Percentiles rank a stretch among this genome's conserved stretches.
These are phyloP conservation scores for Hymenoscyphus salicellus DNA, from an alignment of 2,329 filamentous ascomycete species.

Conservation along the genomic window DNA sequence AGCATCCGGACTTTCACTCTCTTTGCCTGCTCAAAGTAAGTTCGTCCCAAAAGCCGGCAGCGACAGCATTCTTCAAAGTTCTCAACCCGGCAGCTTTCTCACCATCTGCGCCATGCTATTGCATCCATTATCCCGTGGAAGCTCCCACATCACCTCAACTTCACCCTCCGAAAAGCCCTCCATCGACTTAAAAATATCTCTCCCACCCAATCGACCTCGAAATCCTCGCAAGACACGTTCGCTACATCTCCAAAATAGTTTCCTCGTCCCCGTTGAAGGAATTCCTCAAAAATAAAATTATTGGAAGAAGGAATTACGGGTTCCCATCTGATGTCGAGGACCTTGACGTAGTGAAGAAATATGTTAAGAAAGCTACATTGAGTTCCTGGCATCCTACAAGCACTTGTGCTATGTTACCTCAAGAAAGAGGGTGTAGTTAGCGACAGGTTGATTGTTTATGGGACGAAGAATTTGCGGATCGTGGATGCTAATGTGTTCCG, in stretches of 20 bases:
- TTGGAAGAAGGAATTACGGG: slow-evolving; percentile 11
- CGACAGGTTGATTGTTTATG: slow-evolving; percentile 22
- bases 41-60: no score
- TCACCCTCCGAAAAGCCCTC: slow-evolving; percentile 37
- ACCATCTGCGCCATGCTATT: slow-evolving; percentile 16
- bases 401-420: slow-evolving; percentile 23
- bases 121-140: slow-evolving; percentile 43
- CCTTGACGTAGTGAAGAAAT: slow-evolving; percentile 17
- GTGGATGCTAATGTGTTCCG: slow-evolving; percentile 22
- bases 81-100: slow-evolving; percentile 1
- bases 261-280: not conserved
- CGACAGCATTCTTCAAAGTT: not conserved
- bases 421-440: slow-evolving; percentile 26
- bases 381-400: slow-evolving; percentile 22
- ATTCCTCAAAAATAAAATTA: slow-evolving; percentile 10
- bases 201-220: slow-evolving; percentile 44
- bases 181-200: slow-evolving; percentile 45
- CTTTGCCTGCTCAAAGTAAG: no score
- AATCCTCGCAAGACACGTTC: slow-evolving; percentile 28
- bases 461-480: slow-evolving; percentile 17
- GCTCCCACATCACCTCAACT: slow-evolving; percentile 40
- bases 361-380: slow-evolving; percentile 11
- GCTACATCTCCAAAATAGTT: slow-evolving; percentile 8
- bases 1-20: no score
- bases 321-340: slow-evolving; percentile 7